A percentile compares a stretch with the other conserved stretches of the same genome.
phyloP scores from a whole-genome alignment of 1,139 yeast species.

The Tardiomyces depauwii region DNA sequence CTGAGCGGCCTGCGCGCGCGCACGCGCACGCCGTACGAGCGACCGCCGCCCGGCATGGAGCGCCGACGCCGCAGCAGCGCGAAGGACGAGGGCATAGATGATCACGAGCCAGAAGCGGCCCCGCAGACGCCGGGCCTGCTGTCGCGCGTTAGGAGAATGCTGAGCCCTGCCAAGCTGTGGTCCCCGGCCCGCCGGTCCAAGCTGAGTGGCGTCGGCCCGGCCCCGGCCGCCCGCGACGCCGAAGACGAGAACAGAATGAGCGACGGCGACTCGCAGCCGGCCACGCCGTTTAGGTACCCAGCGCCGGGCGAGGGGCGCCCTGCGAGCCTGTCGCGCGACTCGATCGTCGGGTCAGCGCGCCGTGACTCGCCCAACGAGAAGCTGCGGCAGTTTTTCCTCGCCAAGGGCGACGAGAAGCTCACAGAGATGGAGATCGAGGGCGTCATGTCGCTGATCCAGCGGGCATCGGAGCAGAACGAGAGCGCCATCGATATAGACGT shows the following conservation, averaged over 20 bases:
- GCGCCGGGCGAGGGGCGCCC: background rate
- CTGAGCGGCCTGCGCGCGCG: background rate
- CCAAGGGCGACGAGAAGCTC: constrained; percentile 66
- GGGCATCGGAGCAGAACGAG: constrained; percentile 28
- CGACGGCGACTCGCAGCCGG: background rate
- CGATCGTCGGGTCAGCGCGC: background rate
- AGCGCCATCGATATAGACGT: constrained; percentile 11
- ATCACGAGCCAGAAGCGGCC: background rate
- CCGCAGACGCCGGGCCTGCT: background rate
- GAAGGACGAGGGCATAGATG: background rate
- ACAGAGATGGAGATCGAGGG: constrained; percentile 78
- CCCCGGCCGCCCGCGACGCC: background rate
- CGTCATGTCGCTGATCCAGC: constrained; percentile 47
- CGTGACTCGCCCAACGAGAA: constrained; percentile 38
- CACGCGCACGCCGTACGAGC: background rate
- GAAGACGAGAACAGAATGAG: background rate
- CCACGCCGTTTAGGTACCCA: background rate
- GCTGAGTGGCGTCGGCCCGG: background rate
- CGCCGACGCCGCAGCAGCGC: background rate
- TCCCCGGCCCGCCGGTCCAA: background rate
- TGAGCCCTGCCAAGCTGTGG: background rate
- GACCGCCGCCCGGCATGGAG: background rate
- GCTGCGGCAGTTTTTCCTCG: constrained; percentile 59
- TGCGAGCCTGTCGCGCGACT: too few species aligned
- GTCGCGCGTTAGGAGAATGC: background rate